Evolutionary conservation across 345 rosid species (phyloP).

Genomic region (Eucalyptus regnans): DNA sequence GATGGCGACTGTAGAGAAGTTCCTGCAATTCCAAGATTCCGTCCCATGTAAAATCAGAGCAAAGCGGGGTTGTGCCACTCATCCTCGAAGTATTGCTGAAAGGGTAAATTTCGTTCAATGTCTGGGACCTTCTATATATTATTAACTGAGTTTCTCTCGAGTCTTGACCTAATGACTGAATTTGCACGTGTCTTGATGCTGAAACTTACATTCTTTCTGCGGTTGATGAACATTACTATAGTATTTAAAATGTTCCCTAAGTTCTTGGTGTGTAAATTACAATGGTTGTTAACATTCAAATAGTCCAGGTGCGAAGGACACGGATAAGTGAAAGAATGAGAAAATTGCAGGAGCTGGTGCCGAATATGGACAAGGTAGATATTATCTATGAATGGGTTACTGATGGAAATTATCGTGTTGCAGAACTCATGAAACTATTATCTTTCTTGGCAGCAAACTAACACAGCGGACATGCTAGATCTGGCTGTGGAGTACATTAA

Average conservation of each 20-base stretch:
- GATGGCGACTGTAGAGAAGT: conserved; percentile 57
- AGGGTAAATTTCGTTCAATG: conserved; percentile 32
- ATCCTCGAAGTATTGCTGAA: conserved; percentile 98
- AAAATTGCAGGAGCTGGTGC: conserved; percentile 92
- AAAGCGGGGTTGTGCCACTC: conserved; percentile 99
- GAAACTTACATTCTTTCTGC: background rate
- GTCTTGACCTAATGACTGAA: background rate
- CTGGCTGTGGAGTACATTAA: conserved; percentile 96
- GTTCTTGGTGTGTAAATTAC: background rate
- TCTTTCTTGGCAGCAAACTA: conserved; percentile 67
- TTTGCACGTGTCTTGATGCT: background rate
- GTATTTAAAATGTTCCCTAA: background rate
- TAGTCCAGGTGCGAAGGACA: conserved; percentile 80
- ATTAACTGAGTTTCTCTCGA: background rate
- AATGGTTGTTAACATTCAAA: background rate
- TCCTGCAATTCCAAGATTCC: conserved; percentile 66
- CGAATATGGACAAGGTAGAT: conserved; percentile 93
- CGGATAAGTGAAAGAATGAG: conserved; percentile 95
- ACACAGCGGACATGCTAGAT: conserved; percentile 93
- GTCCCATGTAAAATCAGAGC: conserved; percentile 95
- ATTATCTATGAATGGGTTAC: background rate
- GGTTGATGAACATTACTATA: background rate
- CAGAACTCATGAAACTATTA: background rate
- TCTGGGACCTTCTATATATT: background rate
- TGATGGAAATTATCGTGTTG: background rate